phyloP scores from a whole-genome alignment of 768 basidiomycete species.

The Filobasidium floriforme region DNA sequence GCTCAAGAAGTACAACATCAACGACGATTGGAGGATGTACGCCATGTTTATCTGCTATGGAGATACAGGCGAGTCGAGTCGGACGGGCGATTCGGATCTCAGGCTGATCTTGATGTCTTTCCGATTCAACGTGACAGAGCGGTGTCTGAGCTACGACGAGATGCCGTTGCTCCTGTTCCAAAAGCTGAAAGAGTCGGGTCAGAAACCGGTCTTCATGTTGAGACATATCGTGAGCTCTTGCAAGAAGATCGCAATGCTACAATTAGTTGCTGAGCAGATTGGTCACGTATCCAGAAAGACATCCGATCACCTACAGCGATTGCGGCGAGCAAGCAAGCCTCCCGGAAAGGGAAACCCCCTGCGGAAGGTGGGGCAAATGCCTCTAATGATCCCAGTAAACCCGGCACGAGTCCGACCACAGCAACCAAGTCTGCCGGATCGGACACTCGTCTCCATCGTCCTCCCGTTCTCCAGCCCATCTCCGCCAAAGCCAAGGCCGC shows the following conservation, averaged over 20 bases:
- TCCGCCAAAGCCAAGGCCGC: conserved; percentile 27
- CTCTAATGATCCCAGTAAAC: conserved; percentile 6
- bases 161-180: conserved; percentile 95
- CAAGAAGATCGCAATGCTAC: conserved; percentile 50
- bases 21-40: conserved; percentile 98
- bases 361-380: not conserved
- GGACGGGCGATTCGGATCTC: conserved; percentile 49
- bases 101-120: not conserved
- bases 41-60: conserved; percentile 99
- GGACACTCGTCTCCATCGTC: conserved; percentile 41
- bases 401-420: conserved; percentile 31
- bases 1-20: conserved; percentile 96
- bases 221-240: conserved; percentile 40
- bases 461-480: conserved; percentile 43
- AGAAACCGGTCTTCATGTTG: conserved; percentile 95
- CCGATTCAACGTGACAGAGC: conserved; percentile 54
- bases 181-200: conserved; percentile 90
- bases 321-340: conserved; percentile 87
- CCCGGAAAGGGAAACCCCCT: not conserved
- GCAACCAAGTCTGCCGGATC: conserved; percentile 25
- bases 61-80: conserved; percentile 59
- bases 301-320: conserved; percentile 95
- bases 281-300: conserved; percentile 49
- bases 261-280: conserved; percentile 53
- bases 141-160: conserved; percentile 94